Percentiles rank a stretch among this genome's conserved stretches.
These are phyloP conservation scores for Blastobotrys terrestris DNA, from an alignment of 805 yeast species.

Conservation along the genomic window DNA sequence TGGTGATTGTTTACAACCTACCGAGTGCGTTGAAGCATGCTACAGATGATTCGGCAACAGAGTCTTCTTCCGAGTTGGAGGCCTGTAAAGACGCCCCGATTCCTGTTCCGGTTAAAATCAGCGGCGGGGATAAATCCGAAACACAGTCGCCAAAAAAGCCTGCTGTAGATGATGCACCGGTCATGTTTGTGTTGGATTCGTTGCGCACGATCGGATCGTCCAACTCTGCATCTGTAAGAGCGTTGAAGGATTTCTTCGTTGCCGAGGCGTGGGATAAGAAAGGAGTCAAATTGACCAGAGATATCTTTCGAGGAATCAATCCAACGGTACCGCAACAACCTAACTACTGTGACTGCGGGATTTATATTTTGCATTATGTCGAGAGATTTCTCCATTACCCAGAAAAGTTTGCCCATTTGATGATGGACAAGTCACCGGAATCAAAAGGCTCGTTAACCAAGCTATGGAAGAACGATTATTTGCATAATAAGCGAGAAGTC, in stretches of 20 bases:
- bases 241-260: constrained; percentile 53
- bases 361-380: constrained; percentile 64
- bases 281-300: constrained; percentile 39
- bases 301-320: constrained; percentile 41
- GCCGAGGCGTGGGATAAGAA: constrained; percentile 66
- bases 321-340: constrained; percentile 75
- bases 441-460: constrained; percentile 4
- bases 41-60: neutral
- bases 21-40: constrained; percentile 12
- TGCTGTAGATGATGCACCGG: constrained; percentile 22
- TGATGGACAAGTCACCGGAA: constrained; percentile 9
- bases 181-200: constrained; percentile 69
- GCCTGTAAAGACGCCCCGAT: neutral
- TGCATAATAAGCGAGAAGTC: neutral
- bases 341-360: constrained; percentile 91
- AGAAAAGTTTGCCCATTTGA: constrained; percentile 16
- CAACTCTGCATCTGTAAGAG: constrained; percentile 28
- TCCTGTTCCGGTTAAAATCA: constrained; percentile 2
- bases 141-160: constrained; percentile 2
- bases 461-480: constrained; percentile 1
- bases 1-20: constrained; percentile 60
- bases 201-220: constrained; percentile 32
- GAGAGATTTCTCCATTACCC: constrained; percentile 29
- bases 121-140: neutral
- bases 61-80: neutral